A percentile compares a stretch with the other conserved stretches of the same genome.
phyloP scores from a whole-genome alignment of 1,284 basidiomycete species.

The Porodaedalea pini region DNA sequence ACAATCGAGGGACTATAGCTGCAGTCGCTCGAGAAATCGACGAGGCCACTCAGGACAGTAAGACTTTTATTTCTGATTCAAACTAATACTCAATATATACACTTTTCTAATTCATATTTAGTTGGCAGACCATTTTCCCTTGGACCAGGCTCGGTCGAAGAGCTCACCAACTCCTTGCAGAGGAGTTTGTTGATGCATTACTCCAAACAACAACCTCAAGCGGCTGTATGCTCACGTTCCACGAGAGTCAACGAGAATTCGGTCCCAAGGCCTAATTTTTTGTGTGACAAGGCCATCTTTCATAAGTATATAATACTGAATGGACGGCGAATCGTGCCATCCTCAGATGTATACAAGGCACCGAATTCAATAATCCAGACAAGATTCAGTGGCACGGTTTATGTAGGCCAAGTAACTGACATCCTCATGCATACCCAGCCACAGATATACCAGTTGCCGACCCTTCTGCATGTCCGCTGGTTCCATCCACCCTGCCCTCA shows the following conservation, averaged over 20 bases:
- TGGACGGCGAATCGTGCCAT: neutral
- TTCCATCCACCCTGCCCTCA: neutral
- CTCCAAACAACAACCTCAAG: too few relatives aligned
- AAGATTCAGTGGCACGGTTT: neutral
- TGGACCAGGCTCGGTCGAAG: too few relatives aligned
- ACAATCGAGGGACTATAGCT: too few relatives aligned
- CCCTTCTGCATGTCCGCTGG: constrained; percentile 7
- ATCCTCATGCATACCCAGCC: constrained; percentile 1
- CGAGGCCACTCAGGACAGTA: too few relatives aligned
- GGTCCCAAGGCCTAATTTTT: neutral
- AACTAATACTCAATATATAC: too few relatives aligned
- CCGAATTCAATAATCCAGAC: constrained; percentile 9
- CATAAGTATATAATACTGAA: neutral
- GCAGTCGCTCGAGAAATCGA: too few relatives aligned
- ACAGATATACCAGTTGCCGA: neutral
- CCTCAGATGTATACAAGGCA: neutral
- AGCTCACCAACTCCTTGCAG: too few relatives aligned
- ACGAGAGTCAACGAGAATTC: neutral
- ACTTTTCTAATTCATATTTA: too few relatives aligned
- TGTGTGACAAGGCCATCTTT: neutral
- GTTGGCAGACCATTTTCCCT: too few relatives aligned
- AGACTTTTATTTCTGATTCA: too few relatives aligned
- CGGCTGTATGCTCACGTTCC: too few relatives aligned
- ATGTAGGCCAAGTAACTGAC: constrained; percentile 4
- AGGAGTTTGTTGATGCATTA: too few relatives aligned